Conservation (phyloP, 225 moss, liverwort and hornwort genomes). For the Pleurozium schreberi region DNA sequence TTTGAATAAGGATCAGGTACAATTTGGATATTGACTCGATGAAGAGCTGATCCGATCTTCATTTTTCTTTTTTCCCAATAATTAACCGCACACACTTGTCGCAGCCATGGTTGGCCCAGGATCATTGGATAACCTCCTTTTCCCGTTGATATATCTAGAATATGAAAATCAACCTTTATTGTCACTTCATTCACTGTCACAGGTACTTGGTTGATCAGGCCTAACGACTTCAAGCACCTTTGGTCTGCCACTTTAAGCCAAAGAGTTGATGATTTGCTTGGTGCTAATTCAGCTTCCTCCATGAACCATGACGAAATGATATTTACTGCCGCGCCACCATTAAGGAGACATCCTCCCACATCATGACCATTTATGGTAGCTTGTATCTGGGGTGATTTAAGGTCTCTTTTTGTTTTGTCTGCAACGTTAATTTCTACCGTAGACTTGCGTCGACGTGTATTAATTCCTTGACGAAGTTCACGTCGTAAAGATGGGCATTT, state of each 20-base stretch:
- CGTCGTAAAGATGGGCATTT: neutral
- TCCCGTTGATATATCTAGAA: no score
- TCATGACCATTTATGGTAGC: neutral
- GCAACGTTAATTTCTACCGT: neutral
- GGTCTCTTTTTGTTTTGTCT: neutral
- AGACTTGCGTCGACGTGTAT: neutral
- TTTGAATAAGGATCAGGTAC: no score
- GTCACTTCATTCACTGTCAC: no score
- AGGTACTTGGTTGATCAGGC: neutral
- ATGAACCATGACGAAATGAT: neutral
- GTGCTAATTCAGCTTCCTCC: neutral
- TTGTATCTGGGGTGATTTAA: neutral
- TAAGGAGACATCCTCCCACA: no score
- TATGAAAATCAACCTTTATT: no score
- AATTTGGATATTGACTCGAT: no score
- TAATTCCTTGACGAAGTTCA: neutral
- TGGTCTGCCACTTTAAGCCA: neutral
- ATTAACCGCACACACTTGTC: no score
- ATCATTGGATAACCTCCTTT: no score
- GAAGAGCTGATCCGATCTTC: no score
- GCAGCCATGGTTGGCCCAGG: no score
- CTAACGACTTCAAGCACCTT: neutral
- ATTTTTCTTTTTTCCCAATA: no score
- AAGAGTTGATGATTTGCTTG: neutral
- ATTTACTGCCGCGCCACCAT: neutral